Evolutionary conservation across 2,329 filamentous ascomycete species (phyloP).

Genomic region (Colletotrichum zoysiae): DNA sequence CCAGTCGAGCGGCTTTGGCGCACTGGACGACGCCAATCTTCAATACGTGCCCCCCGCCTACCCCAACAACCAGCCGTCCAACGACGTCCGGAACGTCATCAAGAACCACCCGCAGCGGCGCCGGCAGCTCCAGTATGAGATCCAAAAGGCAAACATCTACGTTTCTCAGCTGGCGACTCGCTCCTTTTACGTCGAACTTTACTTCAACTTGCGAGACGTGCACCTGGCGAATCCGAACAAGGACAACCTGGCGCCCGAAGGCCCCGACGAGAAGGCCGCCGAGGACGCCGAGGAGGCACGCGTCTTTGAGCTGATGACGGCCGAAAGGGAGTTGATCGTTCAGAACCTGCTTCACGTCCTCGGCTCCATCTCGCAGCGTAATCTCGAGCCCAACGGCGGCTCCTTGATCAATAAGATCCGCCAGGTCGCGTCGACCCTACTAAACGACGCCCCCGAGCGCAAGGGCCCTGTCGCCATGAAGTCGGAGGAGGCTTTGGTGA

Average conservation of each 20-base stretch:
- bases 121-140: conserved; percentile 80
- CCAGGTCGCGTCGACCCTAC: conserved; percentile 83
- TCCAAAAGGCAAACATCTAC: conserved; percentile 93
- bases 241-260: conserved; percentile 50
- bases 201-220: conserved; percentile 80
- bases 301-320: conserved; percentile 74
- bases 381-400: conserved; percentile 80
- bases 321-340: conserved; percentile 85
- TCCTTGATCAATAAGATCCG: conserved; percentile 85
- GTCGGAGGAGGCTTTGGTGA: conserved; percentile 78
- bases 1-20: conserved; percentile 53
- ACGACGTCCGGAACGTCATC: conserved; percentile 65
- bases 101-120: conserved; percentile 63
- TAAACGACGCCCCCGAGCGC: conserved; percentile 68
- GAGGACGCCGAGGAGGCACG: conserved; percentile 59
- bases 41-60: conserved; percentile 66
- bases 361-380: conserved; percentile 82
- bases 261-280: conserved; percentile 53
- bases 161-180: conserved; percentile 84
- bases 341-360: conserved; percentile 82
- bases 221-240: conserved; percentile 63
- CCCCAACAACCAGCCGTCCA: conserved; percentile 58
- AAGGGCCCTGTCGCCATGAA: conserved; percentile 65
- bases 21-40: conserved; percentile 60
- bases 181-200: conserved; percentile 88